Base-by-base conservation (phyloP, 495 filamentous ascomycete species). In the Neurospora sp. region DNA sequence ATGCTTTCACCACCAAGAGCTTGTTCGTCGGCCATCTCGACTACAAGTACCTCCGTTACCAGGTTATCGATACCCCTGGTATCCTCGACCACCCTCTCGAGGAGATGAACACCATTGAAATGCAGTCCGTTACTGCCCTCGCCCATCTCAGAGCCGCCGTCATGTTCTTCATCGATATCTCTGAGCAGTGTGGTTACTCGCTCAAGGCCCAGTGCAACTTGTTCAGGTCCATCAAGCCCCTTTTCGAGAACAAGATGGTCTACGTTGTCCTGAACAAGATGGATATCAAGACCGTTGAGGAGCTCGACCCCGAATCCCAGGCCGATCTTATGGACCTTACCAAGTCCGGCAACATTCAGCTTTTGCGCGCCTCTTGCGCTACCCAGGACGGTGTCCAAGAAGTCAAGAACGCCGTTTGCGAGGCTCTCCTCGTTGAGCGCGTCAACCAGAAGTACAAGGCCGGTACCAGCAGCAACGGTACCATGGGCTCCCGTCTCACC, bases 71-170 rank as follows among this genome's bases (percentile, higher is more conserved):
- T 76, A 88, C 86, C 35, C 95, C 95, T 14, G 96, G 96, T 82
- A 97, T 99, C 80, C 86, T 98, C 72, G 96, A 99, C 79, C 96
- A 99, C 80, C 96, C 96, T 16, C 87, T 99, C 11, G 96, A 98
- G 83, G 96, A 99, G 84, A 99, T 99, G 96, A 99, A 98, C 84
- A 98, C 96, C 11, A 99, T 99, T 80, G 96, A 99, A 82, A 98
- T 98, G 94, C 96, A 86, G 77, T 94, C 91, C 18, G 98, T 99
- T 74, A 98, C 95, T 14, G 96, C 96, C 11, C 96, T 99, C 82
- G 96, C 96, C 59, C 96, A 99, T 86, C 85, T 99, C 72, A 90
- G 96, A 69, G 94, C 93, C 39, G 94, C 94, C 35, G 94, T 98
- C 72, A 85, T 97, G 71, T 99, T 98, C 83, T 99, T 99, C 83